Base-by-base conservation (phyloP, 306 rosid genomes). In the Cucurbita pepo region DNA sequence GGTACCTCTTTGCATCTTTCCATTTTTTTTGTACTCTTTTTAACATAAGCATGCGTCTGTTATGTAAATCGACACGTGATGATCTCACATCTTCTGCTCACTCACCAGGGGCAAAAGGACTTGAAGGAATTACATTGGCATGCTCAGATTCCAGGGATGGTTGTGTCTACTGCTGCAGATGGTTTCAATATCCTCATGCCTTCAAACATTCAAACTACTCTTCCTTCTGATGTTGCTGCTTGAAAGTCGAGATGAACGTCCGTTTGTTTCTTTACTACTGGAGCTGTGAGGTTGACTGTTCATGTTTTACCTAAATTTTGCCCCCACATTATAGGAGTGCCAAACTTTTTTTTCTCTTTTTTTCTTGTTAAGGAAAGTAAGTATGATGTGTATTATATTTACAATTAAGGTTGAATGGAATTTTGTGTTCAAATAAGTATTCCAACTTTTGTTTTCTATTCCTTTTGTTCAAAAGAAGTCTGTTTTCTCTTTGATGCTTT, bases 91-190 rank as follows among this genome's bases (percentile, higher is more conserved):
- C 12, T 76, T 67, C 59, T 34, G 56, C 47, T 56, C 75, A 69
- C 72, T 53, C 15, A 47, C 7, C 89, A 89, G 98, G 98, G 98
- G 30, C 98, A 94, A 43, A 94, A 86, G 21, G 97, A 89, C 83
- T 84, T 88, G 69, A 94, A 94, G 81, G 98, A 94, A 81, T 86
- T 94, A 38, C 97, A 89, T 78, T 94, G 98, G 98, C 96, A 94
- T 80, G 16, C 87, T 16, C 97, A 94, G 82, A 94, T 94, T 82
- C 97, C 98, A 4, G 97, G 97, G 79, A 90, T 94, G 98, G 80
- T 91, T n/a, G 86, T 94, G 4, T 94, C 95, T 67, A 94, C 98
- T 0, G 98, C 96, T 16, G 79, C 86, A 11, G 98, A 94, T 83
- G 97, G 97, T 83, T 94, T 88, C 55, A 94, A 94, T 74, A 83